These are phyloP conservation scores for Coffea eugenioides DNA, from an alignment of 257 asterid genomes.

Conservation along the genomic window DNA sequence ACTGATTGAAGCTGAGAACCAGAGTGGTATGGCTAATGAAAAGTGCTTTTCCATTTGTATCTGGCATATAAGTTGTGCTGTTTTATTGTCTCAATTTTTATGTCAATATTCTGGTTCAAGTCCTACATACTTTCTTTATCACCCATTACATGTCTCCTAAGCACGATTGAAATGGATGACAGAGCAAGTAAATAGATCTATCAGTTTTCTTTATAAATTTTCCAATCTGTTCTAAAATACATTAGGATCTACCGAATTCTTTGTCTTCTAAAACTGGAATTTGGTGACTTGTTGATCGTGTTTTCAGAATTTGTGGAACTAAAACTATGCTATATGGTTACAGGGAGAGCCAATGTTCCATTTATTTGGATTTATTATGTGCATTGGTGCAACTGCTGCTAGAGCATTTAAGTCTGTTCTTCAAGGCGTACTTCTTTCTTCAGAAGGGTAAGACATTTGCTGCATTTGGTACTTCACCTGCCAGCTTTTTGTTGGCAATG, in stretches of 20 bases:
- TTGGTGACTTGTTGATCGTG: neutral
- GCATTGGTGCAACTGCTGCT: conserved; percentile 92
- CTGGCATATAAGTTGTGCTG: neutral
- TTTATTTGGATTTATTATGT: conserved; percentile 86
- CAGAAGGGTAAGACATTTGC: conserved; percentile 62
- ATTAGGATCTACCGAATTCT: neutral
- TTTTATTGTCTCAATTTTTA: neutral
- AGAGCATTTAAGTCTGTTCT: conserved; percentile 98
- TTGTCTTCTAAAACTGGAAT: neutral
- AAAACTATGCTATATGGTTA: conserved; percentile 22
- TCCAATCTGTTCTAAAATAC: neutral
- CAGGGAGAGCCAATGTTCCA: conserved; percentile 97
- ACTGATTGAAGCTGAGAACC: neutral
- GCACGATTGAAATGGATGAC: neutral
- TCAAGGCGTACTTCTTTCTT: conserved; percentile 89
- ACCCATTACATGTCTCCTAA: neutral
- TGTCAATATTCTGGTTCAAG: neutral
- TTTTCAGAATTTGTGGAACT: conserved; percentile 15
- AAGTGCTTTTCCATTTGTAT: neutral
- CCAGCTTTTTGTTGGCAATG: neutral
- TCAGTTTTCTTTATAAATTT: neutral
- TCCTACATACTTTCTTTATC: neutral
- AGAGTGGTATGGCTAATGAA: neutral
- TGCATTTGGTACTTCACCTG: neutral
- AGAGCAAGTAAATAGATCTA: neutral